phyloP scores from a whole-genome alignment of 116 monocot species.

The Thalassia testudinum region DNA sequence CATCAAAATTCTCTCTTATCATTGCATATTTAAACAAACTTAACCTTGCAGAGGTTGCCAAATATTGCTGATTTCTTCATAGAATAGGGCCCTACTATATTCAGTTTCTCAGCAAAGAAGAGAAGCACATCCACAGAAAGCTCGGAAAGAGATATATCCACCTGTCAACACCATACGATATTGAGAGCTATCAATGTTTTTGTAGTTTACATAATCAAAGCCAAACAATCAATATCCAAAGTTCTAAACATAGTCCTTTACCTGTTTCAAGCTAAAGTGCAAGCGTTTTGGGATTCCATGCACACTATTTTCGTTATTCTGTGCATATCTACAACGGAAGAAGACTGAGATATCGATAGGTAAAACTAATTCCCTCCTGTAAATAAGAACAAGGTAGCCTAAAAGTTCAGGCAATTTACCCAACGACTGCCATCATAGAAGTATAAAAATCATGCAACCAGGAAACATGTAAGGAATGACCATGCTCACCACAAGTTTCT shows the following conservation, averaged over 20 bases:
- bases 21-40: not conserved
- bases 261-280: conserved; percentile 45
- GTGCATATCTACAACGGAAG: conserved; percentile 30
- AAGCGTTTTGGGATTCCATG: conserved; percentile 32
- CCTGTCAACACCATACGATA: conserved; percentile 14
- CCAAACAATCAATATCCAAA: not conserved
- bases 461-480: not conserved
- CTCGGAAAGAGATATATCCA: conserved; percentile 48
- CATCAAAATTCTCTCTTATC: no score
- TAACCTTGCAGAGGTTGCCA: conserved; percentile 78
- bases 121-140: conserved; percentile 67
- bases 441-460: not conserved
- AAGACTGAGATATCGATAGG: conserved; percentile 38
- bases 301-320: conserved; percentile 8
- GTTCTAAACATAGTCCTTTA: conserved; percentile 7
- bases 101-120: conserved; percentile 46
- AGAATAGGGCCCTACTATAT: conserved; percentile 61
- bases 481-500: conserved; percentile 50
- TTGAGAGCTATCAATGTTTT: no score
- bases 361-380: conserved; percentile 64
- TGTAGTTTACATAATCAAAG: no score
- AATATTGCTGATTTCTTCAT: conserved; percentile 46
- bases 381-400: not conserved
- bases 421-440: no score
- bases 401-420: no score